Conservation (phyloP, 2,329 filamentous ascomycete species). For the Penicillium sumatraense region DNA sequence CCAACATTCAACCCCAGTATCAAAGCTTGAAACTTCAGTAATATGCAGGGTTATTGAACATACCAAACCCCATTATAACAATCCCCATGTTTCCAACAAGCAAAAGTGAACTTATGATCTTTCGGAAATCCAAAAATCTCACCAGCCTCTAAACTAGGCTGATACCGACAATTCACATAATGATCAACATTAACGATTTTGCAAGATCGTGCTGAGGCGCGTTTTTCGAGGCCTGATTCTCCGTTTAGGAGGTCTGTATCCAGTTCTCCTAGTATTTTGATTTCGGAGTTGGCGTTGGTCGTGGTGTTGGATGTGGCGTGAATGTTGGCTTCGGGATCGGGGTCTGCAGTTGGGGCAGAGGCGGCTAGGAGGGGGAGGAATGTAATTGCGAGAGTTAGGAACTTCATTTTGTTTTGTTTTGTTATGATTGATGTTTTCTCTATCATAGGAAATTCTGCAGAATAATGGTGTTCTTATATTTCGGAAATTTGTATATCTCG, state of each 20-base stretch:
- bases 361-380: slow-evolving; percentile 6
- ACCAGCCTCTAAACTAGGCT: slow-evolving; percentile 4
- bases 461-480: slow-evolving; percentile 2
- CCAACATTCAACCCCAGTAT: not conserved
- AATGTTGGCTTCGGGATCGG: not conserved
- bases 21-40: too few relatives aligned
- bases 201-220: slow-evolving; percentile 12
- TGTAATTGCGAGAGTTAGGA: slow-evolving; percentile 1
- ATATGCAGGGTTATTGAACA: too few relatives aligned
- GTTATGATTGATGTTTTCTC: not conserved
- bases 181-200: slow-evolving; percentile 16
- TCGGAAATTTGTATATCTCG: too few relatives aligned
- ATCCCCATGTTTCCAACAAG: slow-evolving; percentile 13
- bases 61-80: slow-evolving; percentile 15
- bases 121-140: slow-evolving; percentile 12
- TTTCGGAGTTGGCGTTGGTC: too few relatives aligned
- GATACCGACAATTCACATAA: slow-evolving; percentile 15
- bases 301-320: too few relatives aligned
- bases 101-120: slow-evolving; percentile 9
- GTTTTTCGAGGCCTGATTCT: slow-evolving; percentile 6
- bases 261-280: not conserved
- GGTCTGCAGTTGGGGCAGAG: slow-evolving; percentile 2
- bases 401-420: slow-evolving; percentile 6
- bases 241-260: slow-evolving; percentile 3
- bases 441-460: slow-evolving; percentile 1